Evolutionary conservation across 257 asterid genomes (phyloP), one percentile per base, ranked within the genome.

Genomic region (Thymus mandschuricus): DNA sequence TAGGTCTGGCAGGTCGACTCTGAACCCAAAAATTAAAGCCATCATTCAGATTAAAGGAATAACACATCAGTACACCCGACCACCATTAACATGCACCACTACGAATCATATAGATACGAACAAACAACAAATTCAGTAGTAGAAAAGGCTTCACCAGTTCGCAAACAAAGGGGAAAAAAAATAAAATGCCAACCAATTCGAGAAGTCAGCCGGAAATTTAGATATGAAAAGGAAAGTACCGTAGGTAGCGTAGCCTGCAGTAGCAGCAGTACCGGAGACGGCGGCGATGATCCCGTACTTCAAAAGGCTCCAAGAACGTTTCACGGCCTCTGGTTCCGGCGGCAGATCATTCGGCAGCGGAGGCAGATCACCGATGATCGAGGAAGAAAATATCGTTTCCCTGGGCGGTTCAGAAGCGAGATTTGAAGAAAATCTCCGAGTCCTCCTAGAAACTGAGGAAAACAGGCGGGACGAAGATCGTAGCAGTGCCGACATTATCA

Each of bases 231-330:
- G 66, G 31, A 21, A 81, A 81, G 30, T 72, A 92, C 96, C 98
- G 27, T 88, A 86, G 33, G 96, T 70, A 55, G 94, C 96, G 73
- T 86, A 86, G 67, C 87, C 90, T 59, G 91, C 87, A 31, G 94
- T 69, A 8, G 89, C 94, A 63, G 70, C 79, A 72, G 88, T 88
- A 29, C 92, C 96, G 4, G 89, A 84, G 58, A 88, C 27, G 3
- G 88, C 87, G 29, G 89, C 83, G 35, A 80, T 40, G 38, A 88
- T 71, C 5, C 85, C 81, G 59, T 78, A 88, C 84, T 83, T 89
- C 0, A 88, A 79, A 57, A 87, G 81, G 30, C 84, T 71, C 96
- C 91, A 77, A 3, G 91, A 77, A 38, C 64, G 86, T 69, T 84
- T 88, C 61, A 68, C 84, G 3, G 78, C 73, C 66, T 73, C 92